A percentile compares a stretch with the other conserved stretches of the same genome.
These are phyloP conservation scores for Penstemon davidsonii DNA, from an alignment of 257 asterid genomes.

Conservation along the genomic window DNA sequence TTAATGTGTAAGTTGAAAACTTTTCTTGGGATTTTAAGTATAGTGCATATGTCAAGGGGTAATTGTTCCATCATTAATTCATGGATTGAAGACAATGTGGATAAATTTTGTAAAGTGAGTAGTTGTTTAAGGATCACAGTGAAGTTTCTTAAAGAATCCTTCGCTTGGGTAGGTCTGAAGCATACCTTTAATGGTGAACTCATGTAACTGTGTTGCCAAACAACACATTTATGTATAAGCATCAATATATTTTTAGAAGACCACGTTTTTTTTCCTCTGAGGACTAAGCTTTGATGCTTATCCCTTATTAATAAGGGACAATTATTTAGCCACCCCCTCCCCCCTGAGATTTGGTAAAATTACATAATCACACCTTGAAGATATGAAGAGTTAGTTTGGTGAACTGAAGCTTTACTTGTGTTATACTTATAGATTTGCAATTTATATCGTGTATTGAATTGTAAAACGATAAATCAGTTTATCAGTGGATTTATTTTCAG, in stretches of 20 bases:
- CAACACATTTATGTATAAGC: too few relatives aligned
- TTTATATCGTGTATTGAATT: too few relatives aligned
- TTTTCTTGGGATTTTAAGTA: not conserved
- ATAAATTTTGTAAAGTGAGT: not conserved
- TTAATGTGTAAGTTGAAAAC: not conserved
- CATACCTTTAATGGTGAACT: too few relatives aligned
- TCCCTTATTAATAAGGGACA: not conserved
- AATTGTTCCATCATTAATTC: not conserved
- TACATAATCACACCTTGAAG: not conserved
- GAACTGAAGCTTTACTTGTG: not conserved
- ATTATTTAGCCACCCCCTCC: too few relatives aligned
- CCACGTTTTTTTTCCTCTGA: too few relatives aligned
- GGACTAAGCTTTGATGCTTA: not conserved
- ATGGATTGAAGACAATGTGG: too few relatives aligned
- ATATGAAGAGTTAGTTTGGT: not conserved
- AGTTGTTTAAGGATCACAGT: not conserved
- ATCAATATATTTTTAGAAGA: too few relatives aligned
- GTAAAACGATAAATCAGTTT: too few relatives aligned
- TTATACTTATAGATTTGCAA: not conserved
- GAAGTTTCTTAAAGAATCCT: not conserved
- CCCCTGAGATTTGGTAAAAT: not conserved
- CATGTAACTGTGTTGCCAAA: too few relatives aligned
- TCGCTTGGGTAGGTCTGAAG: not conserved
- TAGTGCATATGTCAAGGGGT: not conserved
- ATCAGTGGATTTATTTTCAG: not conserved